Evolutionary conservation across 2,329 filamentous ascomycete genomes (phyloP).

Genomic region (Apiospora malaysiana): DNA sequence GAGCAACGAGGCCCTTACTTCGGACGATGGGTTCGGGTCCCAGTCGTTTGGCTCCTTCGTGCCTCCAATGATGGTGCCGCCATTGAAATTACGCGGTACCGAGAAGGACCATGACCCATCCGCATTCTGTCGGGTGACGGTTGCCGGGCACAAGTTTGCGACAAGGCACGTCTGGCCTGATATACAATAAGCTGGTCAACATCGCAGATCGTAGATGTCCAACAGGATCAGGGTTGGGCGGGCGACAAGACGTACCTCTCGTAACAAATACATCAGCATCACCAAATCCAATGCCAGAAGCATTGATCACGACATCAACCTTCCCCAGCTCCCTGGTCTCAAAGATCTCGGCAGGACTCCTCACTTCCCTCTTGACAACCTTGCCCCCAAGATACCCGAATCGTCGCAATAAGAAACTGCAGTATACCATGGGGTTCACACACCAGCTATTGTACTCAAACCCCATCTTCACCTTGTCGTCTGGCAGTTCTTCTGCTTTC

Average conservation of each 20-base stretch:
- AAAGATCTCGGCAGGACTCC: conserved; percentile 47
- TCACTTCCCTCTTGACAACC: conserved; percentile 42
- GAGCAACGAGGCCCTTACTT: conserved; percentile 55
- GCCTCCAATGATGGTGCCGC: conserved; percentile 70
- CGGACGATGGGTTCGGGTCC: conserved; percentile 53
- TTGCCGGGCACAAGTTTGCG: conserved; percentile 40
- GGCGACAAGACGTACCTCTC: conserved; percentile 40
- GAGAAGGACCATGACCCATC: conserved; percentile 69
- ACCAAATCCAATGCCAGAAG: conserved; percentile 52
- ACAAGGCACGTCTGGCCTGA: conserved; percentile 54
- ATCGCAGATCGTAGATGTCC: neutral
- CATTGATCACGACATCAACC: conserved; percentile 49
- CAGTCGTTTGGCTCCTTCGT: conserved; percentile 67
- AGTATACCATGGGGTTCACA: conserved; percentile 61
- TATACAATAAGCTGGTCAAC: neutral
- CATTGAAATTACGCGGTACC: conserved; percentile 65
- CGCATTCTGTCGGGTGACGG: conserved; percentile 64
- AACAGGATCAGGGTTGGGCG: too few species aligned
- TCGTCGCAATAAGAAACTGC: conserved; percentile 51
- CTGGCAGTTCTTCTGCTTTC: conserved; percentile 44
- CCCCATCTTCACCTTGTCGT: conserved; percentile 49
- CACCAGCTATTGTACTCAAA: conserved; percentile 61
- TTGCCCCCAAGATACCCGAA: conserved; percentile 46
- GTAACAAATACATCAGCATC: conserved; percentile 50
- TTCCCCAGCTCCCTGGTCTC: conserved; percentile 35